phyloP scores from a whole-genome alignment of 225 moss, liverwort and hornwort species.

The Physcomitrium patens region DNA sequence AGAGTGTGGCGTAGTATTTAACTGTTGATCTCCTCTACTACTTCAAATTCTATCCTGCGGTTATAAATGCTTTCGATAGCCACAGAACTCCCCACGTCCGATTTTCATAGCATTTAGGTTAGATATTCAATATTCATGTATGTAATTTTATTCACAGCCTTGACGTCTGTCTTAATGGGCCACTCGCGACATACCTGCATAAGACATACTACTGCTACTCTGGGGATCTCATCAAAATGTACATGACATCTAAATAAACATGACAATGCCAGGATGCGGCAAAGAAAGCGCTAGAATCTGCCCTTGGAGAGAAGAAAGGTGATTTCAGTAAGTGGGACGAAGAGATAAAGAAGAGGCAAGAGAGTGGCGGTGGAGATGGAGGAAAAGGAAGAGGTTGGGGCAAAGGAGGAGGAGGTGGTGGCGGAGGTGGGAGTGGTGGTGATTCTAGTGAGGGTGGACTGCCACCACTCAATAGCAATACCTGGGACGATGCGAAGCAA shows the following conservation, averaged over 20 bases:
- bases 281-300: slow-evolving; percentile 84
- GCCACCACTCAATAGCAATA: slow-evolving; percentile 45
- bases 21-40: neutral
- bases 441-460: slow-evolving; percentile 44
- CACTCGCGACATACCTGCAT: neutral
- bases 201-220: slow-evolving; percentile 4
- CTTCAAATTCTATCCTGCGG: neutral
- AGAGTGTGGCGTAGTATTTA: neutral
- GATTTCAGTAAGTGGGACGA: slow-evolving; percentile 88
- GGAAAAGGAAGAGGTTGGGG: slow-evolving; percentile 73
- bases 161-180: neutral
- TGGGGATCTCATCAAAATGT: neutral
- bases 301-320: slow-evolving; percentile 92
- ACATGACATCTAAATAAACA: slow-evolving; percentile 24
- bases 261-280: slow-evolving; percentile 70
- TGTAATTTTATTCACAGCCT: neutral
- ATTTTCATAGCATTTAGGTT: slow-evolving; percentile 9
- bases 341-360: slow-evolving; percentile 93
- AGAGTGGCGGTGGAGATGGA: slow-evolving; percentile 60
- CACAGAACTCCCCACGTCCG: neutral
- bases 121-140: neutral
- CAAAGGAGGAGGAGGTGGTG: slow-evolving; percentile 60
- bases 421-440: slow-evolving; percentile 54
- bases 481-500: slow-evolving; percentile 81
- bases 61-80: neutral